Evolutionary conservation across 441 rosid species (phyloP).

Genomic region (Eutrema salsugineum): DNA sequence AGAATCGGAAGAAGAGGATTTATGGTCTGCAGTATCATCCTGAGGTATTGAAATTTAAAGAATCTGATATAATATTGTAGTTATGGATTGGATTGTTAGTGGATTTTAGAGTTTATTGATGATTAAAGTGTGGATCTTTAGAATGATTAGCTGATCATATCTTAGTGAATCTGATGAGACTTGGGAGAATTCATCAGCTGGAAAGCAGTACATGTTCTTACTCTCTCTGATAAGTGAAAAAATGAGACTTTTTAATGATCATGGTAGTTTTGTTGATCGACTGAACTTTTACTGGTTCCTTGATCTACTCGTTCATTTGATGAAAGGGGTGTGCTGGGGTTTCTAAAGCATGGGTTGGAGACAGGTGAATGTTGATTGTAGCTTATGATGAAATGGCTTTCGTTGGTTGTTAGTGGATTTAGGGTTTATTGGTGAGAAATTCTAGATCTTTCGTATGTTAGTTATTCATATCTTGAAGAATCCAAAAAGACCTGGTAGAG

Average conservation of each 20-base stretch:
- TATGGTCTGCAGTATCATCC: slow-evolving; percentile 94
- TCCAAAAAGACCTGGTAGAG: background rate
- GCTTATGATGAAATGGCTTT: background rate
- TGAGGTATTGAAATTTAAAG: slow-evolving; percentile 46
- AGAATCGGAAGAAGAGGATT: slow-evolving; percentile 54
- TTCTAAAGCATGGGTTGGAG: background rate
- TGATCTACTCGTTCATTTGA: background rate
- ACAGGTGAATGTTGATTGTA: background rate
- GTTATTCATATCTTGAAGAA: background rate
- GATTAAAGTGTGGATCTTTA: slow-evolving; percentile 3
- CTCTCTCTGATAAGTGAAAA: background rate
- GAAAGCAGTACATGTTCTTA: background rate
- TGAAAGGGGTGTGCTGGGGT: background rate
- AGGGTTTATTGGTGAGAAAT: background rate
- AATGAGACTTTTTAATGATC: background rate
- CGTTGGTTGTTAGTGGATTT: background rate
- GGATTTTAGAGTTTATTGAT: background rate
- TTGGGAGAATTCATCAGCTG: background rate
- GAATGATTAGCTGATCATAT: background rate
- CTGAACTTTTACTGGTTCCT: background rate
- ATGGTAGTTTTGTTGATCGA: background rate
- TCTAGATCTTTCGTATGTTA: background rate
- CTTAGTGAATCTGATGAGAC: background rate
- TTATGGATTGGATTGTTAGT: background rate
- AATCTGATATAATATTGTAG: background rate